These are phyloP conservation scores for Spergularia marina DNA, from an alignment of 148 eudicot genomes.

Conservation along the genomic window DNA sequence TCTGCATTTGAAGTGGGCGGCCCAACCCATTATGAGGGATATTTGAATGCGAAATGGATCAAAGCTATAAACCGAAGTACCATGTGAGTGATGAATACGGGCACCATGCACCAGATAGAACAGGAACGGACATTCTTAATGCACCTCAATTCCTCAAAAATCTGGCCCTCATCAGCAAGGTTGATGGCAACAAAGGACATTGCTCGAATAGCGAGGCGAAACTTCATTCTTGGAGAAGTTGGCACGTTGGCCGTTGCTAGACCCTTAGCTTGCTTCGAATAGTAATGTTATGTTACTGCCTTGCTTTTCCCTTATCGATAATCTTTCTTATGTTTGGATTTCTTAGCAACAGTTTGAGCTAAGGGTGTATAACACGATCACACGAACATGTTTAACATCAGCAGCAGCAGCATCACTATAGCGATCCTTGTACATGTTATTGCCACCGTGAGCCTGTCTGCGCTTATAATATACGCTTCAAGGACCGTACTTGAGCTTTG, in stretches of 20 bases:
- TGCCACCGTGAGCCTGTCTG: no score
- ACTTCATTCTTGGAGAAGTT: background rate
- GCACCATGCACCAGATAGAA: no score
- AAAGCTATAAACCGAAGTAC: background rate
- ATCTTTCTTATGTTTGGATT: background rate
- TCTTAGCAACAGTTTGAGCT: background rate
- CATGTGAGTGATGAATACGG: background rate
- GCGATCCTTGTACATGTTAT: no score
- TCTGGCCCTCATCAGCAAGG: background rate
- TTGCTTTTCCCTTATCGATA: background rate
- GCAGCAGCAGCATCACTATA: background rate
- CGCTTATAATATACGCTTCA: no score
- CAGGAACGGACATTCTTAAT: no score
- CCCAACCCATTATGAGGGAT: slow-evolving; percentile 40
- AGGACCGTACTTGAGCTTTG: no score
- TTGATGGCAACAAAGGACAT: background rate
- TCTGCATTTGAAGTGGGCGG: slow-evolving; percentile 49
- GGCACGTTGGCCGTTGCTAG: background rate
- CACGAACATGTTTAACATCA: background rate
- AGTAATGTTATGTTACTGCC: background rate
- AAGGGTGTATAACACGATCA: background rate
- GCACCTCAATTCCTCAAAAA: no score
- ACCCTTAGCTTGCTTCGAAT: background rate
- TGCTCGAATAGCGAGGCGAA: background rate
- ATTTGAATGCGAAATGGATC: background rate